Base-by-base conservation (phyloP, 306 rosid genomes). In the Glycine soja region DNA sequence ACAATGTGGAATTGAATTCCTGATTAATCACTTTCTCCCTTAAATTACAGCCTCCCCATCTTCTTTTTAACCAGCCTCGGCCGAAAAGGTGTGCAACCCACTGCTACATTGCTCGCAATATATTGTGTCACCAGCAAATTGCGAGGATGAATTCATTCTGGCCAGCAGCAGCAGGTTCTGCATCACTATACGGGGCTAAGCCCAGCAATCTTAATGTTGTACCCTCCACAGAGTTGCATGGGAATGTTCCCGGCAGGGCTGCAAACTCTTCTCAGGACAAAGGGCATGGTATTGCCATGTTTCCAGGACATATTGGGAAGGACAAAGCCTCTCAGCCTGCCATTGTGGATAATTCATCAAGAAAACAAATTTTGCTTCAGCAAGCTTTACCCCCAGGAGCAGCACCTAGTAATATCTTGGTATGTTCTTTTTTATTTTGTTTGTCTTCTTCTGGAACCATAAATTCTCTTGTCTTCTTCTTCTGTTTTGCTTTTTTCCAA, bases 31-130 rank as follows among this genome's bases (percentile, higher is more conserved):
- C 30, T 24, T 24, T 24, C 1, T 24, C 30, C 30, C 43, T 40
- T 10, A 68, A 74, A 76, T 40, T 67, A 9, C 93, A 93, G 99
- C 91, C 94, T 2, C 93, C 93, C 0, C 91, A 91, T 48, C 88
- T 89, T 45, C 88, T 92, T 50, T 90, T 93, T 30, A 87, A 85
- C 42, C 99, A 93, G 77, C 95, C 98, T 30, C 89, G 97, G 82
- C 98, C 92, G 0, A 93, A 93, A 88, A 88, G 93, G 79, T 96
- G 99, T 68, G 95, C 97, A 16, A 96, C 99, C 18, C 99, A 96
- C 81, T 93, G 83, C 88, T 88, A 93, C 92, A 86, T 96, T 88
- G 99, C 99, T n/a, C 83, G 91, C 24, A 92, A 86, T 82, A 91
- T 96, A 77, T 59, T 24, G 72, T 90, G 76, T 83, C 91, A 90